Base-by-base conservation (phyloP, 116 monocot genomes). In the Cymodocea nodosa region DNA sequence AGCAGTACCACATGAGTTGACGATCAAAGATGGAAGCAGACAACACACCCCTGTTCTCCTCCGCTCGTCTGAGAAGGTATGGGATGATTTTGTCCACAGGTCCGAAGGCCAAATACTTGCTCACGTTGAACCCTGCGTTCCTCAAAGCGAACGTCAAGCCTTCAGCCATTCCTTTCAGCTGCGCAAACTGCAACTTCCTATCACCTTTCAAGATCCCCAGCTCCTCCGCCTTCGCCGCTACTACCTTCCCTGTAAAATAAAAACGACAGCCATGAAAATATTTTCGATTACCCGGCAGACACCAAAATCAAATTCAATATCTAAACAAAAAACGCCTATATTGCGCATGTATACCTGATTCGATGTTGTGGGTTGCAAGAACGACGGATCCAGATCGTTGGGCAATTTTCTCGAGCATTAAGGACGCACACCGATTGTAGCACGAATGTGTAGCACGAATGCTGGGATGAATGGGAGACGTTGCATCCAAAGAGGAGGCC, bases 91-190 rank as follows among this genome's bases (percentile, higher is more conserved):
- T 79, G 8, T 88, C 84, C 23, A 91, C 88, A 1, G 91, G 85
- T 15, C 97, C 97, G 48, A 84, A 97, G 0, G 86, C 80, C 60
- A 97, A 67, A 56, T 97, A 97, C 74, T 97, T 97, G 82, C 86
- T 88, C 49, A 97, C 97, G n/a, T 82, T 87, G 65, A 91, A 97
- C 19, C 91, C 91, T n/a, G 88, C 91, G 48, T 81, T 88, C 49
- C 71, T 79, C 17, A 97, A 71, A 14, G 84, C 91, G 9, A 91
- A 30, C 0, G 91, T 88, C 5, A 97, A 74, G 37, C 82, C 87
- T 48, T 91, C 91, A 2, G 88, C 91, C 97, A 97, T 97, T 60
- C 97, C 97, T 78, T 84, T 91, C 58, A 97, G 64, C 75, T 97
- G 97, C 22, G 91, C 88, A 59, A 97, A 97, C 64, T 97, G 91